Evolutionary conservation across 352 stramenopile genomes (phyloP).

Genomic region (Pythium aquatile): DNA sequence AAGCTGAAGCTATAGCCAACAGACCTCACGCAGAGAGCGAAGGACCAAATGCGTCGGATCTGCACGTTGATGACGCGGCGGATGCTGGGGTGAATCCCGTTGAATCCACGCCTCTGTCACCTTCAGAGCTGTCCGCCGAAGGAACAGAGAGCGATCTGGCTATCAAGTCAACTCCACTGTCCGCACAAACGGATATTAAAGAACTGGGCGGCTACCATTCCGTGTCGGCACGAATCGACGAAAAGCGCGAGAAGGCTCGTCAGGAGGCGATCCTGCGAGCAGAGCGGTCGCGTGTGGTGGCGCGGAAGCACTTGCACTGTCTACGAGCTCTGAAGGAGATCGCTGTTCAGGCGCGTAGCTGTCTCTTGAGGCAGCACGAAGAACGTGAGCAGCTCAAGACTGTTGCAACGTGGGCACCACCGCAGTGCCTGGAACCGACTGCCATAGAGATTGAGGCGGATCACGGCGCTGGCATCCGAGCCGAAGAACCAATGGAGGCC

Average conservation of each 20-base stretch:
- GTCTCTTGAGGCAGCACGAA: slow-evolving; percentile 30
- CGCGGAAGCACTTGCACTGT: slow-evolving; percentile 49
- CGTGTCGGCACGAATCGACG: slow-evolving; percentile 7
- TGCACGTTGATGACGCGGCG: background rate
- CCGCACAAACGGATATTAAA: background rate
- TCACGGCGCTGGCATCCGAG: background rate
- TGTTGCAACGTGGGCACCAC: background rate
- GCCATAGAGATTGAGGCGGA: background rate
- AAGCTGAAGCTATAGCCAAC: too few species aligned
- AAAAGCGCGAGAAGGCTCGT: slow-evolving; percentile 23
- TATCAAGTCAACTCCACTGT: background rate
- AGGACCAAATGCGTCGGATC: background rate
- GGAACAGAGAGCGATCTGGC: background rate
- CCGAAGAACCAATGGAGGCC: background rate
- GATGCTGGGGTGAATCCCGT: background rate
- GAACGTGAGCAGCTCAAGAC: slow-evolving; percentile 4
- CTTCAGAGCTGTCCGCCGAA: background rate
- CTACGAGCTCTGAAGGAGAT: slow-evolving; percentile 47
- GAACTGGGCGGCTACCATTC: slow-evolving; percentile 22
- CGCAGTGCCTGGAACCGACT: background rate
- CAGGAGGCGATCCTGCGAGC: slow-evolving; percentile 41
- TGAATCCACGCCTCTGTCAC: background rate
- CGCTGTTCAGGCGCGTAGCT: slow-evolving; percentile 32
- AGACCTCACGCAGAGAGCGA: background rate
- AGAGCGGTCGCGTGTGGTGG: slow-evolving; percentile 45